These are phyloP conservation scores for Cucurbita pepo DNA, from an alignment of 306 rosid genomes.

Conservation along the genomic window DNA sequence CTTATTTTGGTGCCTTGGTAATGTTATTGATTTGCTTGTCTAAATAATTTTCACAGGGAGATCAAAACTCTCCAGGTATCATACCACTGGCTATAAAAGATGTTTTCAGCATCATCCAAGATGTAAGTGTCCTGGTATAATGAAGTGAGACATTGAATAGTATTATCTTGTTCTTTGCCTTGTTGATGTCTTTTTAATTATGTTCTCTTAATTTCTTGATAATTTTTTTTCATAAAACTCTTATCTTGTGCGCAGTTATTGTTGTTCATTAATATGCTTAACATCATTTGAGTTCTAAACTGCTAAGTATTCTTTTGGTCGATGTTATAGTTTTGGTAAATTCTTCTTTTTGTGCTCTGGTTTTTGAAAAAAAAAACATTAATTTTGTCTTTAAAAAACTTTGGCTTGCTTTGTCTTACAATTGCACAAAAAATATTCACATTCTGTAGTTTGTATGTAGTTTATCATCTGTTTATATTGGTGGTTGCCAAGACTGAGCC, in stretches of 20 bases:
- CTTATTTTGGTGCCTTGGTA: background rate
- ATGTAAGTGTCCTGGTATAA: conserved; percentile 42
- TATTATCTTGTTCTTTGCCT: background rate
- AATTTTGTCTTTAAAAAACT: background rate
- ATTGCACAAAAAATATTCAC: background rate
- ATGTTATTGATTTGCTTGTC: conserved; percentile 1
- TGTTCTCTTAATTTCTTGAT: background rate
- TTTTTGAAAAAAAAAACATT: background rate
- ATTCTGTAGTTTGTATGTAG: background rate
- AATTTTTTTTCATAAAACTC: background rate
- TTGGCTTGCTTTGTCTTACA: background rate
- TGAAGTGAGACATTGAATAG: background rate
- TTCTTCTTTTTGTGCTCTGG: background rate
- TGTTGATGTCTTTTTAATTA: background rate
- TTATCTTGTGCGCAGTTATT: background rate
- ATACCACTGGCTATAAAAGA: conserved; percentile 97
- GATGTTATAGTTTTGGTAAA: background rate
- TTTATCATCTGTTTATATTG: background rate
- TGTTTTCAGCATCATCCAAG: conserved; percentile 94
- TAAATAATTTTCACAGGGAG: conserved; percentile 54
- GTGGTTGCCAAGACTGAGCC: background rate
- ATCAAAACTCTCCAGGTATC: conserved; percentile 79
- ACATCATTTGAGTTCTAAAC: background rate
- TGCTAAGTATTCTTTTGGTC: background rate
- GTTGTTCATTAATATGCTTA: background rate